Evolutionary conservation across 2,329 filamentous ascomycete genomes (phyloP).

Genomic region (Fusarium subtropicale): DNA sequence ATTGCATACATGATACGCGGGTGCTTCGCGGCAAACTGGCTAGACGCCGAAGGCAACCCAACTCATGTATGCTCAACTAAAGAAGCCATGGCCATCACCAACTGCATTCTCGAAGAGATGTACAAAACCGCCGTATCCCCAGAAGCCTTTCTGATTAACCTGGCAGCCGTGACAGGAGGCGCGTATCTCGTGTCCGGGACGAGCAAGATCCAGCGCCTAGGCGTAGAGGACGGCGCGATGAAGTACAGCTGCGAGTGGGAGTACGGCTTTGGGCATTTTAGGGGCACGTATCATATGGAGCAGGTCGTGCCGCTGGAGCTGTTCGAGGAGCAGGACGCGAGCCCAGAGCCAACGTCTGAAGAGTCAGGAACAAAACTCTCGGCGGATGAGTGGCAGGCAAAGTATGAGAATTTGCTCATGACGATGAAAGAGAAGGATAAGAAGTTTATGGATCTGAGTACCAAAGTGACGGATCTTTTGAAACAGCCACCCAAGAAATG

Average conservation of each 20-base stretch:
- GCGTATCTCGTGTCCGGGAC: conserved; percentile 60
- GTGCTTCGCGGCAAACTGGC: conserved; percentile 64
- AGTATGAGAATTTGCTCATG: conserved; percentile 68
- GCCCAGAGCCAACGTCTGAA: conserved; percentile 29
- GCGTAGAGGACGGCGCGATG: conserved; percentile 56
- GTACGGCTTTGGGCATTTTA: conserved; percentile 65
- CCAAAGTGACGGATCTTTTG: conserved; percentile 56
- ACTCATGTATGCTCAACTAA: conserved; percentile 60
- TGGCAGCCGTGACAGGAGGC: conserved; percentile 68
- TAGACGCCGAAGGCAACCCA: conserved; percentile 58
- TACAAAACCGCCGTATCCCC: conserved; percentile 62
- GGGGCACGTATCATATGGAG: conserved; percentile 65
- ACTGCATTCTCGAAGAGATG: conserved; percentile 65
- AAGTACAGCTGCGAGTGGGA: conserved; percentile 67
- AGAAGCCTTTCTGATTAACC: conserved; percentile 69
- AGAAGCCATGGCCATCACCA: conserved; percentile 66
- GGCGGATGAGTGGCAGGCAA: conserved; percentile 62
- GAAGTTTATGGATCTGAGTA: conserved; percentile 59
- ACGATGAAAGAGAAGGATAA: conserved; percentile 70
- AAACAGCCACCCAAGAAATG: conserved; percentile 36
- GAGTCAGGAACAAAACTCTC: conserved; percentile 39
- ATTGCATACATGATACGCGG: conserved; percentile 65
- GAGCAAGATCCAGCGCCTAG: conserved; percentile 57
- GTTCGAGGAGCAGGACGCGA: conserved; percentile 52
- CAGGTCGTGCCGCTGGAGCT: conserved; percentile 59